phyloP scores from a whole-genome alignment of 1,284 basidiomycete genomes.

The Ustilago hordei region DNA sequence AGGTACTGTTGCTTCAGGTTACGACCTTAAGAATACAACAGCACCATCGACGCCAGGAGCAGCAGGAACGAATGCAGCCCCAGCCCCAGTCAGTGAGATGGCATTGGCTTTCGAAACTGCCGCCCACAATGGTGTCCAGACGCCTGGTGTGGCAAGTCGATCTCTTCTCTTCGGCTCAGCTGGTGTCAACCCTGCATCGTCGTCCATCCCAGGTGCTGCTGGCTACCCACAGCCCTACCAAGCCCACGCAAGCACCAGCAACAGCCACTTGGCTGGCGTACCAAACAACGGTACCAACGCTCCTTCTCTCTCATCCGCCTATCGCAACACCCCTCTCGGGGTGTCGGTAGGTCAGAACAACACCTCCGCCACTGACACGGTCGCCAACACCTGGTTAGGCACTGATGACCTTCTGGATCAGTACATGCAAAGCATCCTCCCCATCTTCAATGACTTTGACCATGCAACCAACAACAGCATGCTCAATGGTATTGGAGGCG shows the following conservation, averaged over 20 bases:
- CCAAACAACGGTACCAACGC: conserved; percentile 17
- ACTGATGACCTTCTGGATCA: conserved; percentile 47
- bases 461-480: conserved; percentile 44
- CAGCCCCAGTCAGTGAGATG: conserved; percentile 42
- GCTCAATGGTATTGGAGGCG: conserved; percentile 32
- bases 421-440: conserved; percentile 54
- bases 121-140: conserved; percentile 30
- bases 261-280: conserved; percentile 10
- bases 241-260: not conserved
- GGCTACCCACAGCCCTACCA: conserved; percentile 14
- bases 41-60: conserved; percentile 11
- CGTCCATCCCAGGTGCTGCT: conserved; percentile 10
- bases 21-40: conserved; percentile 12
- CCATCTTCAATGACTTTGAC: conserved; percentile 54
- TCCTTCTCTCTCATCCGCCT: conserved; percentile 23
- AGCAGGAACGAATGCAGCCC: not conserved
- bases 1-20: conserved; percentile 3
- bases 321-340: conserved; percentile 12
- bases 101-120: conserved; percentile 47
- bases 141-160: conserved; percentile 24
- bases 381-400: conserved; percentile 45
- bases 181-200: conserved; percentile 8
- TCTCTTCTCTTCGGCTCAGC: conserved; percentile 13
- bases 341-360: conserved; percentile 6
- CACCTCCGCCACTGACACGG: conserved; percentile 23